Evolutionary conservation across 139 green algal genomes (phyloP).

Genomic region (Pycnococcus provasolii): DNA sequence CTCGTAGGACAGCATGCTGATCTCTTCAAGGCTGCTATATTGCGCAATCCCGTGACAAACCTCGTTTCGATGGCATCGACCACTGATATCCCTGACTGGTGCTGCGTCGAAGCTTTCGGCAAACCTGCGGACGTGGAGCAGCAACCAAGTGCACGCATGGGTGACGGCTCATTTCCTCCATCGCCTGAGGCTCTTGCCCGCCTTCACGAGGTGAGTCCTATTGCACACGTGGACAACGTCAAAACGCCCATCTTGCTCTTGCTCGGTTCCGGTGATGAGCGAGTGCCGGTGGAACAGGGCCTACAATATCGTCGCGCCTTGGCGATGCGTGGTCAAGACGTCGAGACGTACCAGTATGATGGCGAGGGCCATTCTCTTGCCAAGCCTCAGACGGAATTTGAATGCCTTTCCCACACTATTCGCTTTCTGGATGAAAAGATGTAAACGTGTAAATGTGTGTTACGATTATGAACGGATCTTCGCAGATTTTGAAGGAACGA

Average conservation of each 20-base stretch:
- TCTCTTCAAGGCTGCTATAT: not conserved
- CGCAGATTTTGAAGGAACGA: too few relatives aligned
- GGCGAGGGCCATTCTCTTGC: not conserved
- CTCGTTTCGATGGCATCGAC: not conserved
- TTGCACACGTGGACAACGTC: not conserved
- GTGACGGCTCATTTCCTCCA: too few relatives aligned
- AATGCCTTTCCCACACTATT: not conserved
- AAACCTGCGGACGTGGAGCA: not conserved
- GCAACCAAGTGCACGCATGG: not conserved
- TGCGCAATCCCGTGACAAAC: conserved; percentile 1
- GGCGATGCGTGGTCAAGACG: too few relatives aligned
- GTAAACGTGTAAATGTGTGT: too few relatives aligned
- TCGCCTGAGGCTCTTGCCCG: not conserved
- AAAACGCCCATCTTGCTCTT: not conserved
- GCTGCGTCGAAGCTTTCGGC: not conserved
- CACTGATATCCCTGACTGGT: not conserved
- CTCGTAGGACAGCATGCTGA: conserved; percentile 44
- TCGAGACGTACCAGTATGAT: not conserved
- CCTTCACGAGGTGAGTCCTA: not conserved
- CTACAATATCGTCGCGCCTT: not conserved
- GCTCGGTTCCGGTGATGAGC: not conserved
- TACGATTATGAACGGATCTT: too few relatives aligned
- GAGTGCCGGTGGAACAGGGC: not conserved
- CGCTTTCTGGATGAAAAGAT: too few relatives aligned
- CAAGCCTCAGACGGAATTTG: not conserved